Base-by-base conservation (phyloP, 2,329 filamentous ascomycete genomes). In the Bipolaris oryzae region DNA sequence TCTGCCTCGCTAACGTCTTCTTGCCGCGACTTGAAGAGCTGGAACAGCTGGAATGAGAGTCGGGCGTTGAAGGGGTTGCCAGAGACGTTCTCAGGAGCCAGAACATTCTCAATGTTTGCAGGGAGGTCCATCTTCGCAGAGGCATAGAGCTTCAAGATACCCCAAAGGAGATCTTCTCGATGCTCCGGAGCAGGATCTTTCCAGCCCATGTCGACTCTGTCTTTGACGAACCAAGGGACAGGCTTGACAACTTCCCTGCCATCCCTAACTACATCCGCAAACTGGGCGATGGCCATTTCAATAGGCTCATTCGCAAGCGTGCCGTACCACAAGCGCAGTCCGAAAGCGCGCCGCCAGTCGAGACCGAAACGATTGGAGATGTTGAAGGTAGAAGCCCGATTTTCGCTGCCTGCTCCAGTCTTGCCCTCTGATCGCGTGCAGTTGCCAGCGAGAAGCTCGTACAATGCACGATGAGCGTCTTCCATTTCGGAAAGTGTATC, bases 261-360 rank as follows among this genome's bases (percentile, higher is more conserved):
- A 58, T 89, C 84, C 25, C 82, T 79, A 43, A 98, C 81, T 67
- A 96, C 92, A 52, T 87, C 81, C 58, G 87, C 81, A 75, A 92
- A 99, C 25, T 84, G 84, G 41, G 82, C 77, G 4, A 99, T 88
- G 2, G 93, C 93, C 43, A 82, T 80, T 47, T 88, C 85, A 41
- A 97, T 82, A 34, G 87, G 84, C 42, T 92, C 89, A 37, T 87
- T 82, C 33, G 85, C 80, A 2, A 85, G 82, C 38, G 87, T 90
- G 42, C 88, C 88, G 74, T 96, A 99, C 90, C 92, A 98, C 1
- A 99, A 81, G 41, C 93, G 87, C 47, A 99, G 82, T 10, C 91
- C 94, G 75, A 99, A 96, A 0, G 93, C 89, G 71, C 96, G 93
- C 74, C 91, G 88, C 95, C 95, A 99, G 73, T 96, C 90, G 34